Evolutionary conservation across 2,329 filamentous ascomycete species (phyloP), one percentile per base, ranked within the genome.

Genomic region (Pseudogymnoascus verrucosus): DNA sequence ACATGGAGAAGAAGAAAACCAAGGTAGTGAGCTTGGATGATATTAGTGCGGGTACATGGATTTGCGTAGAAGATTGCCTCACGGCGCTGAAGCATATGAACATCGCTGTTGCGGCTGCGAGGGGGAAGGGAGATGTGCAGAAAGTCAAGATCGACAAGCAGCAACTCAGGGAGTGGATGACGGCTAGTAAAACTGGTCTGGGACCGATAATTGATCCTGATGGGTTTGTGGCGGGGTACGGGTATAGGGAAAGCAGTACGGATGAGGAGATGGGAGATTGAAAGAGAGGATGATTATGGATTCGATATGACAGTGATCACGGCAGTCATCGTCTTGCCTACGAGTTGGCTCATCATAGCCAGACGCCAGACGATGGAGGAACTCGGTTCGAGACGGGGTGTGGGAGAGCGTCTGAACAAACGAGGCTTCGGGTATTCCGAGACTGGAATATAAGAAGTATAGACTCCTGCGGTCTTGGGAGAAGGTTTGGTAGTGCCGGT

Each of bases 61-160:
- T 98, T 74, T 80, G 89, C 63, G 82, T 84, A 0, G 93, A 97
- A 47, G 93, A 98, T 76, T 91, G 93, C 64, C 82, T 96, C 47
- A 80, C 80, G 0, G 87, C 91, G 23, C 78, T 97, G 62, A 85
- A 89, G 65, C 87, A 91, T 64, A 96, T 97, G 91, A 87, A 83
- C 7, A 78, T 95, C 37, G 79, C 89, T 59, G 75, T 86, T 75
- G 79, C 88, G 71, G 83, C 79, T 68, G 82, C 78, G 72, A 74
- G 74, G 78, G 78, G 1, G 69, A 74, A 62, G 70, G 71, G 40
- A 2, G 67, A 74, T 63, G 78, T 82, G 10, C 75, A 74, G 39
- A 76, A 81, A 19, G 81, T 87, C 31, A 77, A 75, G 26, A 71
- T 87, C 64, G 80, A 83, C 64, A 84, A 82, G 72, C 76, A 78